Evolutionary conservation across 345 rosid species (phyloP).

Genomic region (Acer yangbiense): DNA sequence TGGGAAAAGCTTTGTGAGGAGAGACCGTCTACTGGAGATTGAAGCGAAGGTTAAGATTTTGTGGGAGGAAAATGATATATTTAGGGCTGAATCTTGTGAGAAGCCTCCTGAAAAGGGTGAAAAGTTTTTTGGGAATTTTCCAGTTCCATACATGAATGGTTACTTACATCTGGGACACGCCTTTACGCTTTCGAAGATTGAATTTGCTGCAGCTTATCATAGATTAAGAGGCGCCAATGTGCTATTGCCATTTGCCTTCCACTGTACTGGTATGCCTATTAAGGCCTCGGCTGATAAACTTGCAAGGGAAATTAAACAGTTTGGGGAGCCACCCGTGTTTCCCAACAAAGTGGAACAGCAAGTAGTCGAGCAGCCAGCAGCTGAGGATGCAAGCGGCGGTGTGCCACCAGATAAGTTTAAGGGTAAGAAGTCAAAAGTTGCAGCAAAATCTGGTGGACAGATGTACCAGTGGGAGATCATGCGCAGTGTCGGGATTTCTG

Average conservation of each 20-base stretch:
- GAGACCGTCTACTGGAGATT: conserved; percentile 76
- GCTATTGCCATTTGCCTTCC: conserved; percentile 84
- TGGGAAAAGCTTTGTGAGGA: conserved; percentile 69
- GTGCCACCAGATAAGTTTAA: conserved; percentile 56
- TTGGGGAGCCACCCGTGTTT: conserved; percentile 79
- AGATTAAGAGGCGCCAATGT: conserved; percentile 87
- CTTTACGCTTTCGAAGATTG: conserved; percentile 76
- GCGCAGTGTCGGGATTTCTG: conserved; percentile 85
- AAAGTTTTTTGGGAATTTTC: conserved; percentile 79
- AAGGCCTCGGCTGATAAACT: conserved; percentile 98
- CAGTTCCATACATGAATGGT: conserved; percentile 86
- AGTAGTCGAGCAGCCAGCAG: conserved; percentile 26
- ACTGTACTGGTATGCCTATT: conserved; percentile 97
- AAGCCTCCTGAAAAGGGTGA: conserved; percentile 54
- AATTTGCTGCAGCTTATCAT: conserved; percentile 91
- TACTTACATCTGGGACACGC: conserved; percentile 82
- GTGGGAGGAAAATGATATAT: conserved; percentile 82
- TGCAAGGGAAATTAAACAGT: conserved; percentile 63
- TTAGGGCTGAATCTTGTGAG: conserved; percentile 60
- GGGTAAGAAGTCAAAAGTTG: conserved; percentile 88
- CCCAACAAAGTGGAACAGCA: conserved; percentile 40
- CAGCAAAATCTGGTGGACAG: conserved; percentile 82
- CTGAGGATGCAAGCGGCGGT: conserved; percentile 39
- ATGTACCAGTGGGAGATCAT: conserved; percentile 92
- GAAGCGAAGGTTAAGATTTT: conserved; percentile 44